A percentile compares a stretch with the other conserved stretches of the same genome.
Evolutionary conservation across 106 monocot species (phyloP).

Genomic region (Dendrobium nobile): DNA sequence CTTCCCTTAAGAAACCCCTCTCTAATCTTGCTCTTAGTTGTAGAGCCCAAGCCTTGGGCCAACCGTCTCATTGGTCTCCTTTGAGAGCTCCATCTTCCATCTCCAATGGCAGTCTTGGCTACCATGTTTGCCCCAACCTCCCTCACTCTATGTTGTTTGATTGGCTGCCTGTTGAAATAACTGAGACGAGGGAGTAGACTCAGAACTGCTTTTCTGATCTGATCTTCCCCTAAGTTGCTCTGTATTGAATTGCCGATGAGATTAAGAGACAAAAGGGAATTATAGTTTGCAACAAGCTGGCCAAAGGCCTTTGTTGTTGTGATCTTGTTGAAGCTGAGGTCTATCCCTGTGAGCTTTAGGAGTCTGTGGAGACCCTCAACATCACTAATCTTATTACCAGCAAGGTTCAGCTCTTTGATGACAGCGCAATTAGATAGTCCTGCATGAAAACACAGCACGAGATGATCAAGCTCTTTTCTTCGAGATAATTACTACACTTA

Average conservation of each 20-base stretch:
- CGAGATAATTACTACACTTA: neutral
- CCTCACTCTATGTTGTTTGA: slow-evolving; percentile 25
- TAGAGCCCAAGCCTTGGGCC: neutral
- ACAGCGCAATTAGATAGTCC: neutral
- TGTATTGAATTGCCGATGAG: slow-evolving; percentile 68
- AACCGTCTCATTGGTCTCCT: neutral
- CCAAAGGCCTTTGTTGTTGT: slow-evolving; percentile 57
- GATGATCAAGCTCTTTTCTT: neutral
- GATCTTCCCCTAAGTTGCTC: slow-evolving; percentile 72
- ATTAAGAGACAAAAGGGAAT: slow-evolving; percentile 52
- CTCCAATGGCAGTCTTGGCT: neutral
- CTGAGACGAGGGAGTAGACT: slow-evolving; percentile 52
- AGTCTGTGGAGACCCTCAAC: slow-evolving; percentile 82
- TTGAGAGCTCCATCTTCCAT: neutral
- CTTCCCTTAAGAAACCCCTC: no score
- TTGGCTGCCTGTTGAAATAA: slow-evolving; percentile 57
- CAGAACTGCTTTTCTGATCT: slow-evolving; percentile 51
- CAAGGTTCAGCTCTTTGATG: slow-evolving; percentile 69
- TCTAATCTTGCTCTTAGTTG: neutral
- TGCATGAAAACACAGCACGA: neutral
- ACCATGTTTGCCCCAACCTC: neutral
- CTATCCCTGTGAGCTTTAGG: slow-evolving; percentile 57
- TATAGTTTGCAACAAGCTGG: slow-evolving; percentile 74
- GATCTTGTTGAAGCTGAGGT: slow-evolving; percentile 57
- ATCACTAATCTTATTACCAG: slow-evolving; percentile 81